A percentile compares a stretch with the other conserved stretches of the same genome.
phyloP scores from a whole-genome alignment of 2,329 filamentous ascomycete species.

The Arthrinium puccinioides region DNA sequence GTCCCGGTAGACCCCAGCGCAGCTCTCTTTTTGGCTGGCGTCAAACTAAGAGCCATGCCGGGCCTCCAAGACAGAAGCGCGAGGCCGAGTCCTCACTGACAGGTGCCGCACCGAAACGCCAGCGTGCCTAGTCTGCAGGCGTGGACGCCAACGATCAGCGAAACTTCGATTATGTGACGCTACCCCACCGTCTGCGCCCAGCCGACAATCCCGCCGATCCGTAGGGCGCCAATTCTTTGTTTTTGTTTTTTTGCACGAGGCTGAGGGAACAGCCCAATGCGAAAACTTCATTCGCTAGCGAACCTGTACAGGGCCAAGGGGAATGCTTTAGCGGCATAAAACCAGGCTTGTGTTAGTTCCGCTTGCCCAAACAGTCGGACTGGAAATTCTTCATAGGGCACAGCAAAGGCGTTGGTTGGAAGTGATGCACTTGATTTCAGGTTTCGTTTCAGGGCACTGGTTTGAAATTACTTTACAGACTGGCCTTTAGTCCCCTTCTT shows the following conservation, averaged over 20 bases:
- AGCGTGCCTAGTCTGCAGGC: slow-evolving; percentile 19
- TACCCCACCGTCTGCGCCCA: not conserved
- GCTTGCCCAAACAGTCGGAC: too few relatives aligned
- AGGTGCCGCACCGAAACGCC: slow-evolving; percentile 17
- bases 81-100: slow-evolving; percentile 1
- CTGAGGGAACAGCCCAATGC: too few relatives aligned
- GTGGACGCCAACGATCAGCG: slow-evolving; percentile 1
- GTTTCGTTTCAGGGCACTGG: too few relatives aligned
- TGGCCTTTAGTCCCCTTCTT: too few relatives aligned
- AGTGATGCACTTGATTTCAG: slow-evolving; percentile 1
- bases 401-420: slow-evolving; percentile 4
- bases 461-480: too few relatives aligned
- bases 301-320: too few relatives aligned
- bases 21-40: slow-evolving; percentile 1
- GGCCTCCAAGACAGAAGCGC: not conserved
- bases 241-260: too few relatives aligned
- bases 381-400: too few relatives aligned
- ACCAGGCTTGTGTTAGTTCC: too few relatives aligned
- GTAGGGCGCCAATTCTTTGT: too few relatives aligned
- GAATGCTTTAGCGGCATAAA: too few relatives aligned
- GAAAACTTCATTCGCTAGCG: too few relatives aligned
- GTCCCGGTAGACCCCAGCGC: not conserved
- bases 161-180: not conserved
- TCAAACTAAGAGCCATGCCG: slow-evolving; percentile 1
- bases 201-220: not conserved